phyloP scores from a whole-genome alignment of 1,139 yeast species.

The Eremothecium sinecaudum region DNA sequence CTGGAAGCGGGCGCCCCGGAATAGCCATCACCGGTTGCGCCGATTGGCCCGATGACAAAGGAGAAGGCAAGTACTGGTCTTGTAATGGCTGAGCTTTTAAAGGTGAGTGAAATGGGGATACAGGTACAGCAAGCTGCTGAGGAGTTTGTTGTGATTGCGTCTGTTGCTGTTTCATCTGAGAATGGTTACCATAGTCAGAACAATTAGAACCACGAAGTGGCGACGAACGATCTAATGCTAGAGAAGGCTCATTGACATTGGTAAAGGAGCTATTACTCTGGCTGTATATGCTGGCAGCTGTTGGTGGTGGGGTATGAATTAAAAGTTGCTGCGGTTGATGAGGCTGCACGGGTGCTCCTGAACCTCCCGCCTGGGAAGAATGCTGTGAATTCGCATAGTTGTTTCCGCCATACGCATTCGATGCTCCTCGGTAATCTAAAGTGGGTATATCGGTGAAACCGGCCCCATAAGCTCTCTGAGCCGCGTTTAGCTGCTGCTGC shows the following conservation, averaged over 20 bases:
- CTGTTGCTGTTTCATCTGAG: conserved; percentile 17
- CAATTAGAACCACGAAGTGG: conserved; percentile 24
- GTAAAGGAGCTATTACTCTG: conserved; percentile 27
- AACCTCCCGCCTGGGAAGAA: not conserved
- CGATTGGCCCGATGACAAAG: not conserved
- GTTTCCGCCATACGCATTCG: conserved; percentile 14
- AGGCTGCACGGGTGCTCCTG: no score
- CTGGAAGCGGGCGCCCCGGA: not conserved
- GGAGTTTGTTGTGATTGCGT: conserved; percentile 21
- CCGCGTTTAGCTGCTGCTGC: conserved; percentile 14
- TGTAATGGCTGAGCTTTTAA: not conserved
- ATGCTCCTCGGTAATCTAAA: conserved; percentile 25
- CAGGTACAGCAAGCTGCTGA: conserved; percentile 9
- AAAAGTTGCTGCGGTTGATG: conserved; percentile 11
- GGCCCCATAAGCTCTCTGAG: conserved; percentile 1
- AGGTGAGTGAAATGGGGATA: not conserved
- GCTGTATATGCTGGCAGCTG: conserved; percentile 20
- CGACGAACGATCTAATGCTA: conserved; percentile 14
- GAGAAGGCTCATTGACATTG: conserved; percentile 14
- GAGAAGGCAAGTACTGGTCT: not conserved
- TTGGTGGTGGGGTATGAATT: conserved; percentile 21
- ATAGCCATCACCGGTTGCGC: not conserved
- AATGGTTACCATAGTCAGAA: conserved; percentile 13
- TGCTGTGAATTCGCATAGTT: conserved; percentile 4
- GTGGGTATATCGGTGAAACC: conserved; percentile 26